Evolutionary conservation across 2,329 filamentous ascomycete species (phyloP).

Genomic region (Camillea tinctor): DNA sequence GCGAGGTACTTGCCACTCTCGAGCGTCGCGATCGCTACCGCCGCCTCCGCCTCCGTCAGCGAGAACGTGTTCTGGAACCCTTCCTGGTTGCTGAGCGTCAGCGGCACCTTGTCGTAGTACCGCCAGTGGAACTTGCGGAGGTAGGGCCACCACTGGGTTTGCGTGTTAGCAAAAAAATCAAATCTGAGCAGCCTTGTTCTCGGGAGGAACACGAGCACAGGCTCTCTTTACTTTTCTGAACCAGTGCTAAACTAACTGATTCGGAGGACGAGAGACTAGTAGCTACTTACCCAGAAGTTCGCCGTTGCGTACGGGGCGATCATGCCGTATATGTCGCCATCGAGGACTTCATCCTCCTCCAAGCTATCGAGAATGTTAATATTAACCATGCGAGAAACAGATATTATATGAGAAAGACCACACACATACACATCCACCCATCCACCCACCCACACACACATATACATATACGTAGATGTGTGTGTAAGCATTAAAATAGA

Average conservation of each 20-base stretch:
- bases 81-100: conserved; percentile 41
- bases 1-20: conserved; percentile 46
- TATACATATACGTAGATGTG: background rate
- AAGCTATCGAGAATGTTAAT: conserved; percentile 31
- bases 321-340: conserved; percentile 49
- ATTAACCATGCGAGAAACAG: background rate
- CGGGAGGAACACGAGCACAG: no score
- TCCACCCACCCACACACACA: no score
- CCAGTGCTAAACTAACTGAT: background rate
- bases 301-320: conserved; percentile 51
- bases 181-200: no score
- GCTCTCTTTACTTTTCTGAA: no score
- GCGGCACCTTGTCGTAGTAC: conserved; percentile 48
- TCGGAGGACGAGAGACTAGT: background rate
- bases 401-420: no score
- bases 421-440: no score
- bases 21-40: conserved; percentile 40
- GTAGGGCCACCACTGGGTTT: conserved; percentile 49
- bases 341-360: conserved; percentile 46
- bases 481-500: background rate
- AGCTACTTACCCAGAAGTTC: conserved; percentile 45
- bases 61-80: conserved; percentile 55
- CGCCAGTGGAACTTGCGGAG: conserved; percentile 50
- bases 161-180: no score
- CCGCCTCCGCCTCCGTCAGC: conserved; percentile 43